phyloP scores from a whole-genome alignment of 2,329 filamentous ascomycete species.

The Aspergillus novoparasiticus region DNA sequence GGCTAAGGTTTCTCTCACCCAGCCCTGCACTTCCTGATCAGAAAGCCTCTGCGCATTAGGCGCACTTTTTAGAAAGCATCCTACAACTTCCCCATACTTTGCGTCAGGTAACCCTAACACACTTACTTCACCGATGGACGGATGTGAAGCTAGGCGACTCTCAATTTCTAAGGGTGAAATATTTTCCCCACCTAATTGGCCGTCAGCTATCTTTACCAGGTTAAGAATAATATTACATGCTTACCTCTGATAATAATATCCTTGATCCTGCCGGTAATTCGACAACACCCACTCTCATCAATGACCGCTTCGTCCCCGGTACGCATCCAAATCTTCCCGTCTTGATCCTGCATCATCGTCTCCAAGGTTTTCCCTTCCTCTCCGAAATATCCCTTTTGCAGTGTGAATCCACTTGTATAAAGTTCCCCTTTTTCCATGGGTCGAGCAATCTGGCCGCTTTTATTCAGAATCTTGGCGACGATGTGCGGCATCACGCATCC shows the following conservation, averaged over 20 bases:
- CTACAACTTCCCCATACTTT: constrained; percentile 52
- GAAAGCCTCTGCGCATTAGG: constrained; percentile 35
- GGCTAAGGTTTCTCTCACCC: constrained; percentile 61
- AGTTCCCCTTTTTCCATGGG: too few species aligned
- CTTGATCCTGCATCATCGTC: too few species aligned
- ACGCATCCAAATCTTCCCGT: constrained; percentile 22
- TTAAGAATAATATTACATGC: neutral
- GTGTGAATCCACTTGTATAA: too few species aligned
- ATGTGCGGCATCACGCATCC: too few species aligned
- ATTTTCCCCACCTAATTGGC: constrained; percentile 62
- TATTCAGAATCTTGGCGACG: too few species aligned
- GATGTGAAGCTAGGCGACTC: constrained; percentile 64
- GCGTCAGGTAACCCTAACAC: constrained; percentile 63
- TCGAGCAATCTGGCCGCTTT: too few species aligned
- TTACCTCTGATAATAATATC: constrained; percentile 70
- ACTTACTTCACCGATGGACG: constrained; percentile 59
- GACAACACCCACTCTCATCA: constrained; percentile 61
- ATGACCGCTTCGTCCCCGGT: constrained; percentile 58
- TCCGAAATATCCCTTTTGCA: too few species aligned
- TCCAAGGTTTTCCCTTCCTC: too few species aligned
- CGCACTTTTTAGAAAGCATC: constrained; percentile 55
- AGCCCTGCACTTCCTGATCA: constrained; percentile 57
- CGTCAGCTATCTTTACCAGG: too few species aligned
- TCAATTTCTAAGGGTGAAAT: constrained; percentile 71
- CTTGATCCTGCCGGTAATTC: constrained; percentile 73